A percentile compares a stretch with the other conserved stretches of the same genome.
Conservation (phyloP, 2,329 filamentous ascomycete species). For the Dothidotthia symphoricarpi region DNA sequence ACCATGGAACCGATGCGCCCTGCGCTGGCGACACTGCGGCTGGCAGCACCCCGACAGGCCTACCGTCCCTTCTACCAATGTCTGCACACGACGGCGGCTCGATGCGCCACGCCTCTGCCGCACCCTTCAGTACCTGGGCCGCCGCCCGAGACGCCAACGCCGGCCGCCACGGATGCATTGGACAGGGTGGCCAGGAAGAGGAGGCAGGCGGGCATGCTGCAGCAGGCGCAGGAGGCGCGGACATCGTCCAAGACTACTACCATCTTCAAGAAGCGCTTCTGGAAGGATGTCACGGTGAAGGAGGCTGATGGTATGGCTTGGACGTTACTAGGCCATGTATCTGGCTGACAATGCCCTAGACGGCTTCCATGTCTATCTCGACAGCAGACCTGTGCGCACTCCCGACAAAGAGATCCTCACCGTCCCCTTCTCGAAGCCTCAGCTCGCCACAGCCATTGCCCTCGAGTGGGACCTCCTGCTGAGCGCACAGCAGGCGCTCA, state of each 20-base stretch:
- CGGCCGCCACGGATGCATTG: conserved; percentile 49
- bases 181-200: conserved; percentile 50
- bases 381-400: conserved; percentile 75
- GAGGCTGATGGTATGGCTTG: conserved; percentile 55
- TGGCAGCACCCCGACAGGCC: conserved; percentile 16
- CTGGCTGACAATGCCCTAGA: conserved; percentile 28
- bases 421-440: conserved; percentile 71
- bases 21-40: conserved; percentile 21
- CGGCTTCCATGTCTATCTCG: conserved; percentile 68
- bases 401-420: conserved; percentile 69
- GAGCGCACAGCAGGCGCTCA: conserved; percentile 78
- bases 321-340: conserved; percentile 8
- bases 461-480: conserved; percentile 89
- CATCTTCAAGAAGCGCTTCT: conserved; percentile 72
- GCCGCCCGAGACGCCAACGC: conserved; percentile 57
- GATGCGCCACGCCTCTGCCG: conserved; percentile 56
- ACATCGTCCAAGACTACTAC: conserved; percentile 47
- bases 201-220: conserved; percentile 52
- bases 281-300: conserved; percentile 76
- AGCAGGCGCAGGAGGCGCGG: conserved; percentile 47
- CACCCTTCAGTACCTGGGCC: conserved; percentile 59
- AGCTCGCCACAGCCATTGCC: conserved; percentile 81
- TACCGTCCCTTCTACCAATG: conserved; percentile 33
- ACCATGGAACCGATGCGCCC: conserved; percentile 36
- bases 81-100: conserved; percentile 45